Evolutionary conservation across 2,329 filamentous ascomycete species (phyloP).

Genomic region (Colletotrichum paranaense): DNA sequence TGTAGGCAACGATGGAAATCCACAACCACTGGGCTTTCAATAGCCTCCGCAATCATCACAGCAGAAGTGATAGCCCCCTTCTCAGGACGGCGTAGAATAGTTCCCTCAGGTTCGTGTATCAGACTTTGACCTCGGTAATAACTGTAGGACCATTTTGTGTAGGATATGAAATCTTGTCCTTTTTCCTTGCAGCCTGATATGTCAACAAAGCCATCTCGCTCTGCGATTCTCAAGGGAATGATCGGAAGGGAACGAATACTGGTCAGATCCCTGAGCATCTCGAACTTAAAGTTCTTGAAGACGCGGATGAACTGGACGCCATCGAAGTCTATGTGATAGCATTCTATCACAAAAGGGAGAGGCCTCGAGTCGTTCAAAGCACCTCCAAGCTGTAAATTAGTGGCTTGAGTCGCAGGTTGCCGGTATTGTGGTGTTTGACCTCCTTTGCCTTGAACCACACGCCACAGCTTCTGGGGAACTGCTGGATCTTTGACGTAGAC

Average conservation of each 20-base stretch:
- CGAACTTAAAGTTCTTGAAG: not conserved
- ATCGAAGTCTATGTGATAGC: conserved; percentile 8
- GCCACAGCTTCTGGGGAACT: conserved; percentile 1
- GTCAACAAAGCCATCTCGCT: not conserved
- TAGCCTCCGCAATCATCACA: not conserved
- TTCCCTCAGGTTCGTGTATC: not conserved
- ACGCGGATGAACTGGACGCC: conserved; percentile 2
- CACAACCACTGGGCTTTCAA: conserved; percentile 6
- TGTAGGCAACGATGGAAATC: conserved; percentile 1
- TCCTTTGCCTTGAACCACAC: not conserved
- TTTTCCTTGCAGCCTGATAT: fast-evolving
- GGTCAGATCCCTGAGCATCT: not conserved
- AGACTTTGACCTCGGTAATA: conserved; percentile 2
- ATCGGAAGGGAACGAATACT: not conserved
- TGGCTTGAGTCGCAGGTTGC: too few species aligned
- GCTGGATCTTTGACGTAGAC: conserved; percentile 1
- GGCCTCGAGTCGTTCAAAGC: not conserved
- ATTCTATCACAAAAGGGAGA: not conserved
- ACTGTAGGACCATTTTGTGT: not conserved
- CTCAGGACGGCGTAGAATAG: not conserved
- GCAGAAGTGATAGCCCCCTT: not conserved
- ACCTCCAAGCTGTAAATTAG: not conserved
- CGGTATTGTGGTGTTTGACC: not conserved
- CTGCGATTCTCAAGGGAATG: not conserved
- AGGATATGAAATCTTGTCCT: not conserved